Evolutionary conservation across 129 eudicot genomes (phyloP).

Genomic region (Artemisia argyi): DNA sequence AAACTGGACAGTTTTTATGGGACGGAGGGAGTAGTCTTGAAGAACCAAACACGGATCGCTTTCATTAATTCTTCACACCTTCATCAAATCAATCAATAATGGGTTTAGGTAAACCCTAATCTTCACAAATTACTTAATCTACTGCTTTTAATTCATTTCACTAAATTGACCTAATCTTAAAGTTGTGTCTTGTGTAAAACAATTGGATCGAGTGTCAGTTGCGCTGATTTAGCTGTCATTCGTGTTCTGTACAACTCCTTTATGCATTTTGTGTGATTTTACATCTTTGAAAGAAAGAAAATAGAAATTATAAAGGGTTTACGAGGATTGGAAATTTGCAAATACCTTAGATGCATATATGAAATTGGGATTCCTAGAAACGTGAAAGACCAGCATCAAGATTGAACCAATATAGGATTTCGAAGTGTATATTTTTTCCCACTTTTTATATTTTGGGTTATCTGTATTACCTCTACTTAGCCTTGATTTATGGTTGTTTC

Average conservation of each 20-base stretch:
- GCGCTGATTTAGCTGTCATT: background rate
- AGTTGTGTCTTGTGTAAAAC: background rate
- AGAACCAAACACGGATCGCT: slow-evolving; percentile 22
- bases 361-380: too few species aligned
- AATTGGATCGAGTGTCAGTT: too few species aligned
- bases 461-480: background rate
- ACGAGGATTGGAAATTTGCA: too few species aligned
- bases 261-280: background rate
- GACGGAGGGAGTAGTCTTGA: too few species aligned
- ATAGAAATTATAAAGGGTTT: background rate
- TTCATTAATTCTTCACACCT: slow-evolving; percentile 13
- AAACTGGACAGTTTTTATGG: too few species aligned
- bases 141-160: background rate
- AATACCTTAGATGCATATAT: too few species aligned
- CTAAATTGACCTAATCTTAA: background rate
- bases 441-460: too few species aligned
- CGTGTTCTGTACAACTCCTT: background rate
- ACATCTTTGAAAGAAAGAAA: background rate
- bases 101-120: slow-evolving; percentile 47
- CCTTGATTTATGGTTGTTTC: background rate
- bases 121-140: background rate
- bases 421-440: too few species aligned
- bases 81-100: slow-evolving; percentile 34
- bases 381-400: too few species aligned
- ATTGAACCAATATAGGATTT: too few species aligned